Evolutionary conservation across 192 early-diverging fungal species (phyloP).

Genomic region (Entomortierella chlamydospora): DNA sequence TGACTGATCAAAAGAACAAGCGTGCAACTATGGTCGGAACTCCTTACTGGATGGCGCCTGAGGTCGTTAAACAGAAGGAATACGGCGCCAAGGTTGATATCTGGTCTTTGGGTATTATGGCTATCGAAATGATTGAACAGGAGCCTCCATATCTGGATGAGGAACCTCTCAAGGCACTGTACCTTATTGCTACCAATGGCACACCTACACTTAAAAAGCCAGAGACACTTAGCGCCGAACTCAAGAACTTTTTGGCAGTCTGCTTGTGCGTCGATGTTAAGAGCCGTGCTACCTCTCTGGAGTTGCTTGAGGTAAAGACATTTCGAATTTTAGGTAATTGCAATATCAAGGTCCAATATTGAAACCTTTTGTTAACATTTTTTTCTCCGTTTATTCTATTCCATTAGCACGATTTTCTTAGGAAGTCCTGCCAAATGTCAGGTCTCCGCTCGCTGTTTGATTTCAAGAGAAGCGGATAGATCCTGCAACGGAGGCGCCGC

Average conservation of each 20-base stretch:
- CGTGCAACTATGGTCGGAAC: constrained; percentile 93
- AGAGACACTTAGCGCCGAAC: constrained; percentile 79
- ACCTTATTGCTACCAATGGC: constrained; percentile 96
- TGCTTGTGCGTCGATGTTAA: constrained; percentile 90
- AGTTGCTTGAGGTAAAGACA: constrained; percentile 74
- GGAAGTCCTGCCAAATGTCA: constrained; percentile 67
- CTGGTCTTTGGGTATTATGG: constrained; percentile 98
- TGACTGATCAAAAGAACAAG: constrained; percentile 85
- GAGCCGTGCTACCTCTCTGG: constrained; percentile 80
- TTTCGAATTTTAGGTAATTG: too few species aligned
- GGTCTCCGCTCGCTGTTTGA: constrained; percentile 75
- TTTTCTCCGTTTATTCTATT: not conserved
- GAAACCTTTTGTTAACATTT: not conserved
- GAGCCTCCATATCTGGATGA: constrained; percentile 97
- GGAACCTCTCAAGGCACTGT: constrained; percentile 93
- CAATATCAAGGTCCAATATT: too few species aligned
- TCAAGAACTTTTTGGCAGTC: constrained; percentile 90
- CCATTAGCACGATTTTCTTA: constrained; percentile 76
- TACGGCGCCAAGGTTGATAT: constrained; percentile 87
- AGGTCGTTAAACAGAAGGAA: constrained; percentile 86
- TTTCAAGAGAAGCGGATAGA: constrained; percentile 53
- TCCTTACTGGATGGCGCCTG: constrained; percentile 92
- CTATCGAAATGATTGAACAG: constrained; percentile 97
- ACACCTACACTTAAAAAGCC: constrained; percentile 95
- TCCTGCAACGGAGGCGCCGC: too few species aligned